Percentiles rank a stretch among this genome's conserved stretches.
Evolutionary conservation across 805 yeast genomes (phyloP).

Genomic region (Wickerhamomyces bovis): DNA sequence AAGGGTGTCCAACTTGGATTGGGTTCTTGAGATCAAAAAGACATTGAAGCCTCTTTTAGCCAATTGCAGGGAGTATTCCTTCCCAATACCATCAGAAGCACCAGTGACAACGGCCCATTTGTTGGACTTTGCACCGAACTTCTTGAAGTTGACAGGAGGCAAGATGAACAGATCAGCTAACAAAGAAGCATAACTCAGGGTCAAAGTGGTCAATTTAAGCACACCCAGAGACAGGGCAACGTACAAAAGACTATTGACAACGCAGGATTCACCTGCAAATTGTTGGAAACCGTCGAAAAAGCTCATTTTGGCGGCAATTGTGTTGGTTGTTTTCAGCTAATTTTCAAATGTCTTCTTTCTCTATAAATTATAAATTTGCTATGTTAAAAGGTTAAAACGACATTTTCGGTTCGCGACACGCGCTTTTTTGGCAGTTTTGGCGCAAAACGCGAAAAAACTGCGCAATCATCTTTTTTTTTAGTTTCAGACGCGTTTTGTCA

Average conservation of each 20-base stretch:
- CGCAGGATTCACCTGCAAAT: slow-evolving; percentile 5
- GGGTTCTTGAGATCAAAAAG: slow-evolving; percentile 79
- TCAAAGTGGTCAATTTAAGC: slow-evolving; percentile 44
- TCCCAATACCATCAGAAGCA: slow-evolving; percentile 96
- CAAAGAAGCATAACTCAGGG: slow-evolving; percentile 46
- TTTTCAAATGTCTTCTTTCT: not conserved
- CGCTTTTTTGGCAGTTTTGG: too few relatives aligned
- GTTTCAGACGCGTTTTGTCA: not conserved
- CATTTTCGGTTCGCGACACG: not conserved
- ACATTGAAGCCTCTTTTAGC: slow-evolving; percentile 82
- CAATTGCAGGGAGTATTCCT: slow-evolving; percentile 81
- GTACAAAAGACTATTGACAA: slow-evolving; percentile 26
- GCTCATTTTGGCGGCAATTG: slow-evolving; percentile 7
- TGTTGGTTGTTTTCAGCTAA: not conserved
- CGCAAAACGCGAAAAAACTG: not conserved
- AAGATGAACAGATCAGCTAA: slow-evolving; percentile 57
- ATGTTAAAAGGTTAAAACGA: not conserved
- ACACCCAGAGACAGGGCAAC: slow-evolving; percentile 55
- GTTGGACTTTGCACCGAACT: slow-evolving; percentile 69
- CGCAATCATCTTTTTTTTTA: not conserved
- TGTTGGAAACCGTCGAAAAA: slow-evolving; percentile 9
- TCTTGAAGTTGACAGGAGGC: slow-evolving; percentile 50
- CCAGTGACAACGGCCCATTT: slow-evolving; percentile 97
- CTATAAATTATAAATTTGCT: not conserved
- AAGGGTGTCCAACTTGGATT: slow-evolving; percentile 62